These are phyloP conservation scores for Nicotiana paniculata DNA, from an alignment of 257 asterid genomes.

Conservation along the genomic window DNA sequence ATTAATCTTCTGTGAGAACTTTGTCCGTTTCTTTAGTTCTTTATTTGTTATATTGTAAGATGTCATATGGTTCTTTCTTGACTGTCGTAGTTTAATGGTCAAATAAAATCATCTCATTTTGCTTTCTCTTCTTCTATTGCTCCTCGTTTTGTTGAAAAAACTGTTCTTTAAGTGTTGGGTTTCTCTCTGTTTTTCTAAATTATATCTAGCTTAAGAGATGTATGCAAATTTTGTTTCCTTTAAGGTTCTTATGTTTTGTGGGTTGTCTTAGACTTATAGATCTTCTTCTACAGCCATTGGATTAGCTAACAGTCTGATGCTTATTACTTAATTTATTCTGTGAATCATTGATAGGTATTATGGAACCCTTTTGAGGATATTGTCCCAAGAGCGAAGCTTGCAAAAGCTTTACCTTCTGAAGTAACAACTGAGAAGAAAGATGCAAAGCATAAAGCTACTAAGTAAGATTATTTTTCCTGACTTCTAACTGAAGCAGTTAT, in stretches of 20 bases:
- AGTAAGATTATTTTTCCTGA: slow-evolving; percentile 39
- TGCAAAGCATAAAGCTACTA: slow-evolving; percentile 54
- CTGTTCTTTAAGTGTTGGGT: background rate
- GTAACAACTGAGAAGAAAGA: slow-evolving; percentile 41
- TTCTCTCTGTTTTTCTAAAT: background rate
- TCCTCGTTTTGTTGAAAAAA: background rate
- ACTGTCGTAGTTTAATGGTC: background rate
- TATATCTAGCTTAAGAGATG: background rate
- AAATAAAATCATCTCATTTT: background rate
- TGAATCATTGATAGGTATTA: slow-evolving; percentile 46
- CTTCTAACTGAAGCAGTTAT: background rate
- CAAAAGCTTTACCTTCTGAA: slow-evolving; percentile 40
- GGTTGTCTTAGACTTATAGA: background rate
- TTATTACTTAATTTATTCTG: slow-evolving; percentile 12
- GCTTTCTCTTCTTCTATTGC: background rate
- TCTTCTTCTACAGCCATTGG: background rate
- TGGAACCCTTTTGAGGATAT: slow-evolving; percentile 99
- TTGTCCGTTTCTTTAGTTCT: background rate
- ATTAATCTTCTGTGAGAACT: background rate
- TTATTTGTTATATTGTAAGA: background rate
- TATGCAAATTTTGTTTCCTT: background rate
- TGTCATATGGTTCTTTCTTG: background rate
- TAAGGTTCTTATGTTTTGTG: background rate
- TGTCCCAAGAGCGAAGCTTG: slow-evolving; percentile 47
- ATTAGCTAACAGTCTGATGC: background rate